phyloP scores from a whole-genome alignment of 371 early-diverging fungal genomes.

The Batkoa obscura region DNA sequence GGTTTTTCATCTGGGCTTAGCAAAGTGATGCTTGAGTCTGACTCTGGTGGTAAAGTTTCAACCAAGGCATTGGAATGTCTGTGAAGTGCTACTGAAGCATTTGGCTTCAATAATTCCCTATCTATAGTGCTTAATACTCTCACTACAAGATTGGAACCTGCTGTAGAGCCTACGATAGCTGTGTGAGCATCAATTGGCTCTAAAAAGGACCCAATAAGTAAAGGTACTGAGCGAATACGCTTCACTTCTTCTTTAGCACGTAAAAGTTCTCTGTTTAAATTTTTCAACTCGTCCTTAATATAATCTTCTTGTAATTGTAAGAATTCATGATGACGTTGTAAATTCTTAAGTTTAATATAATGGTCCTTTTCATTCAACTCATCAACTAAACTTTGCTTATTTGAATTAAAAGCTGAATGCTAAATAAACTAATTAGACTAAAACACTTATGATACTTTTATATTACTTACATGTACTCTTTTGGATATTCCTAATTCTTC shows the following conservation, averaged over 20 bases:
- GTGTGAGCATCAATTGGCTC: slow-evolving; percentile 97
- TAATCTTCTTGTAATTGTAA: slow-evolving; percentile 96
- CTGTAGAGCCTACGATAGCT: slow-evolving; percentile 95
- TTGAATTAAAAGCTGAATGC: too few relatives aligned
- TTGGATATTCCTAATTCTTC: too few relatives aligned
- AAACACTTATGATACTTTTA: too few relatives aligned
- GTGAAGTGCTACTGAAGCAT: slow-evolving; percentile 94
- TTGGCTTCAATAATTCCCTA: slow-evolving; percentile 95
- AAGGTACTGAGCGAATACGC: slow-evolving; percentile 96
- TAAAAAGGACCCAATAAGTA: slow-evolving; percentile 98
- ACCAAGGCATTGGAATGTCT: slow-evolving; percentile 97
- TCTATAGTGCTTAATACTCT: slow-evolving; percentile 97
- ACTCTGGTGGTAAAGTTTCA: slow-evolving; percentile 92
- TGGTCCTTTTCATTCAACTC: too few relatives aligned
- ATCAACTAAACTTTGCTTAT: too few relatives aligned
- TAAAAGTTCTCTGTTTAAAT: slow-evolving; percentile 88
- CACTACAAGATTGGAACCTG: slow-evolving; percentile 91
- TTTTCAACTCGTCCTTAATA: slow-evolving; percentile 96
- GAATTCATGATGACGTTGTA: slow-evolving; percentile 89
- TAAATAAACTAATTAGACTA: too few relatives aligned
- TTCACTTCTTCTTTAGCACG: slow-evolving; percentile 97
- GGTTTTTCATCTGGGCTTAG: slow-evolving; percentile 92
- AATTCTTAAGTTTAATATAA: slow-evolving; percentile 57
- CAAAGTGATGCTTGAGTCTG: slow-evolving; percentile 92
- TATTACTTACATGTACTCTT: too few relatives aligned